Base-by-base conservation (phyloP, 768 basidiomycete species). In the Mycena amicta region DNA sequence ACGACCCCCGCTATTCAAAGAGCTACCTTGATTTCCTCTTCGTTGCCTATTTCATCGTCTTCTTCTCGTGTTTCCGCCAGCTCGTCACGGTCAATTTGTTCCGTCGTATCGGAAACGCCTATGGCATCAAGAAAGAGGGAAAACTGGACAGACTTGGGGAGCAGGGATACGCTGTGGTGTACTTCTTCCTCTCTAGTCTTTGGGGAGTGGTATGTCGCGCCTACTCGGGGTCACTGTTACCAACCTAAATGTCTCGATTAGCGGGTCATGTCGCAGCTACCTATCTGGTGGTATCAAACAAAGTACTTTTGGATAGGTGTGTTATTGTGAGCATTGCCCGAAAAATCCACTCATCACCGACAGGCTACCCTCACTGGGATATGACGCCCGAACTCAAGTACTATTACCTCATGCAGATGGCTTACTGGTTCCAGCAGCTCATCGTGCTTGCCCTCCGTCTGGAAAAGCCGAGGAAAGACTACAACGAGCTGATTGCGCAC, bases 401-500 rank as follows among this genome's bases (percentile, higher is more conserved):
- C 45, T 98, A 97, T 76, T 98, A 98, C 71, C 86, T 99, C 55
- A 84, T 95, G 76, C 96, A 99, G 70, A 83, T 85, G 59, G 80
- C 95, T 2, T 98, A 97, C 72, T 98, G 97, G 97, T 83, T 86
- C 47, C 95, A 98, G 68, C 95, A 99, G 71, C 80, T 95, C 59
- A 73, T 98, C 20, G 87, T 99, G 18, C 81, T 98, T 6, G 75
- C 90, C 2, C 82, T 95, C 13, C 78, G 87, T 46, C 82, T 99
- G 15, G 97, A 99, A 75, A 98, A 97, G 71, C 96, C 97, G 0
- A 84, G 97, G 50, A 93, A 91, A 71, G 97, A 99, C 71, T 94
- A 89, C 70, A 66, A 71, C 20, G 96, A 98, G 71, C 85, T 98
- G 16, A 83, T 97, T 20, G 82, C 82, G 0, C 97, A 99, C 70